A percentile compares a stretch with the other conserved stretches of the same genome.
Conservation (phyloP, 2,329 filamentous ascomycete genomes). For the Penicillium sp. region DNA sequence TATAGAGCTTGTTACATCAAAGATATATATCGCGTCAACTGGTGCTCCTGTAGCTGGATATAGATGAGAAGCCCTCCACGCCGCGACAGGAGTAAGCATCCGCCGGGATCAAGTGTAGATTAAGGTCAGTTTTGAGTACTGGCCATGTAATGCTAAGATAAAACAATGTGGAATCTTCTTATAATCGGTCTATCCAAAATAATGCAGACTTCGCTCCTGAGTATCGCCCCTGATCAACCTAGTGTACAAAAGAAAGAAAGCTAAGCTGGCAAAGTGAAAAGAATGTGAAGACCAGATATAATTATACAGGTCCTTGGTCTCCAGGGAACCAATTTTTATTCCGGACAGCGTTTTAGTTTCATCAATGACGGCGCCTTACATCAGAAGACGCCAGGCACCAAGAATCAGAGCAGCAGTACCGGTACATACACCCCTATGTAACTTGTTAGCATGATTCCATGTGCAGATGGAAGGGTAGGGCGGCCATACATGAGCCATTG, state of each 20-base stretch:
- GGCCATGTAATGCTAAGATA: background rate
- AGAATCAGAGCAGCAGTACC: slow-evolving; percentile 69
- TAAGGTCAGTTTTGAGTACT: background rate
- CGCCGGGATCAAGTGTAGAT: background rate
- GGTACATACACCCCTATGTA: slow-evolving; percentile 64
- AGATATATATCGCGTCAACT: background rate
- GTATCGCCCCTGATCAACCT: background rate
- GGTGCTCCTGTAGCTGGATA: background rate
- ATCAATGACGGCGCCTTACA: slow-evolving; percentile 47
- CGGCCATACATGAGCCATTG: slow-evolving; percentile 93
- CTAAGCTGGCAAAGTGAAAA: background rate
- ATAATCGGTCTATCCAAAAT: background rate
- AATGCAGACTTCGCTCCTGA: background rate
- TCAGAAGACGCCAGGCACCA: slow-evolving; percentile 70
- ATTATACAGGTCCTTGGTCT: background rate
- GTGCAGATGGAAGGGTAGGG: background rate
- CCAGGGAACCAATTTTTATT: background rate
- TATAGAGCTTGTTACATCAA: background rate
- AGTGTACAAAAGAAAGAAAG: background rate
- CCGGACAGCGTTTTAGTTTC: background rate
- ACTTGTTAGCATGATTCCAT: slow-evolving; percentile 32
- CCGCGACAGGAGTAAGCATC: background rate
- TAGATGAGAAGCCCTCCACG: background rate
- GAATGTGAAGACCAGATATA: background rate
- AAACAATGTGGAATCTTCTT: background rate